Evolutionary conservation across 2,329 filamentous ascomycete species (phyloP).

Genomic region (Scedosporium aurantiacum): DNA sequence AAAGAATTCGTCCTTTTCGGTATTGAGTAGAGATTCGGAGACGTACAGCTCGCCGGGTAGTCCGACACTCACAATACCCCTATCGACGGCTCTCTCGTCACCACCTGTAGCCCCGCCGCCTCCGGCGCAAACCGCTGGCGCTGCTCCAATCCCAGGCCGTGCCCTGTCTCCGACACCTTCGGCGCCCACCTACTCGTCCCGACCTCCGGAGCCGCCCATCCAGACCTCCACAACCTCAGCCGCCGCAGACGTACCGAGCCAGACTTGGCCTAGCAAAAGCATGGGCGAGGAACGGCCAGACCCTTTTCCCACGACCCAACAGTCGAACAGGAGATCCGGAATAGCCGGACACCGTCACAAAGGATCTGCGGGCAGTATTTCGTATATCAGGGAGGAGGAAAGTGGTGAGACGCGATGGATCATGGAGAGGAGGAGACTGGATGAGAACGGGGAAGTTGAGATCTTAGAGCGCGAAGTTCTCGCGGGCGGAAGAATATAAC

Average conservation of each 20-base stretch:
- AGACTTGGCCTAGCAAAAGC: constrained; percentile 17
- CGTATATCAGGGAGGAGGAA: constrained; percentile 55
- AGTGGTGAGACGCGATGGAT: constrained; percentile 54
- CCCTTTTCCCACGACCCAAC: not conserved
- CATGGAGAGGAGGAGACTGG: constrained; percentile 55
- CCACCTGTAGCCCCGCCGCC: constrained; percentile 6
- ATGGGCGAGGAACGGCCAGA: constrained; percentile 11
- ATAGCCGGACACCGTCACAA: constrained; percentile 35
- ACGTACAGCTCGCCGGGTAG: constrained; percentile 33
- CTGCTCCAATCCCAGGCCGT: not conserved
- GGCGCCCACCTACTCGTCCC: not conserved
- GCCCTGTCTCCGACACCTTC: not conserved
- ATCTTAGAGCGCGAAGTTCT: constrained; percentile 56
- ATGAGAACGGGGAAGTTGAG: constrained; percentile 53
- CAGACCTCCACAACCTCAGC: not conserved
- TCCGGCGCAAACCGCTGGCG: not conserved
- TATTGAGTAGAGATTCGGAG: constrained; percentile 37
- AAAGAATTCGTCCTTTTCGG: constrained; percentile 39
- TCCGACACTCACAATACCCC: constrained; percentile 36
- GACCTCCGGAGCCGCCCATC: not conserved
- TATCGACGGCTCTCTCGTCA: constrained; percentile 19
- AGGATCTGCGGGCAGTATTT: constrained; percentile 56
- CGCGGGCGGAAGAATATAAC: constrained; percentile 39
- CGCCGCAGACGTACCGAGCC: constrained; percentile 19
- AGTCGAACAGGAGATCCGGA: constrained; percentile 5